A percentile compares a stretch with the other conserved stretches of the same genome.
These are phyloP conservation scores for Austroboletus eburneus DNA, from an alignment of 768 basidiomycete genomes.

Conservation along the genomic window DNA sequence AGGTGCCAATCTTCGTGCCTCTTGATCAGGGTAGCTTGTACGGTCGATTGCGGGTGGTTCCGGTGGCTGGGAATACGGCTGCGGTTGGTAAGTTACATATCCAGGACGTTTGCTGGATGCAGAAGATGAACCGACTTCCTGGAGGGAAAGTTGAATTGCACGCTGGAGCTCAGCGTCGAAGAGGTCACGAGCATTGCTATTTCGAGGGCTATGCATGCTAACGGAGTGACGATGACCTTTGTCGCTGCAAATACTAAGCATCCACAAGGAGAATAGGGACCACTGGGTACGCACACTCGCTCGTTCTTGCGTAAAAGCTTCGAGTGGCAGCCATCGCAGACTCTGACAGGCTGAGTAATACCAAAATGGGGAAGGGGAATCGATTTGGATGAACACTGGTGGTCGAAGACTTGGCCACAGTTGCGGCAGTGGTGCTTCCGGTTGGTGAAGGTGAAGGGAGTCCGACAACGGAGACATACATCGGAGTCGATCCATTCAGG, in stretches of 20 bases:
- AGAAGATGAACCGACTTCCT: constrained; percentile 57
- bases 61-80: constrained; percentile 44
- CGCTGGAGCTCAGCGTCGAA: constrained; percentile 88
- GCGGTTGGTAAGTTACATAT: constrained; percentile 60
- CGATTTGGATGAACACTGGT: constrained; percentile 81
- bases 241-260: constrained; percentile 27
- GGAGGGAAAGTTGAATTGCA: constrained; percentile 87
- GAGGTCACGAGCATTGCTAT: constrained; percentile 54
- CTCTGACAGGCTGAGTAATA: constrained; percentile 86
- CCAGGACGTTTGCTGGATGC: constrained; percentile 52
- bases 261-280: neutral
- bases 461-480: constrained; percentile 88
- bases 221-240: constrained; percentile 53
- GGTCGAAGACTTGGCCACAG: constrained; percentile 96
- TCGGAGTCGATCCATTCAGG: constrained; percentile 98
- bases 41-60: constrained; percentile 68
- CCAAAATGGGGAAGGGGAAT: constrained; percentile 91
- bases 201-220: constrained; percentile 51
- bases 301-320: constrained; percentile 69
- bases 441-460: constrained; percentile 90
- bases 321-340: constrained; percentile 86
- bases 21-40: constrained; percentile 37
- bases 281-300: constrained; percentile 40
- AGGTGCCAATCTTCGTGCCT: constrained; percentile 17
- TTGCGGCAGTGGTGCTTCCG: constrained; percentile 98